Evolutionary conservation across 1,284 basidiomycete genomes (phyloP), one percentile per base, ranked within the genome.

Genomic region (Malassezia caprae): DNA sequence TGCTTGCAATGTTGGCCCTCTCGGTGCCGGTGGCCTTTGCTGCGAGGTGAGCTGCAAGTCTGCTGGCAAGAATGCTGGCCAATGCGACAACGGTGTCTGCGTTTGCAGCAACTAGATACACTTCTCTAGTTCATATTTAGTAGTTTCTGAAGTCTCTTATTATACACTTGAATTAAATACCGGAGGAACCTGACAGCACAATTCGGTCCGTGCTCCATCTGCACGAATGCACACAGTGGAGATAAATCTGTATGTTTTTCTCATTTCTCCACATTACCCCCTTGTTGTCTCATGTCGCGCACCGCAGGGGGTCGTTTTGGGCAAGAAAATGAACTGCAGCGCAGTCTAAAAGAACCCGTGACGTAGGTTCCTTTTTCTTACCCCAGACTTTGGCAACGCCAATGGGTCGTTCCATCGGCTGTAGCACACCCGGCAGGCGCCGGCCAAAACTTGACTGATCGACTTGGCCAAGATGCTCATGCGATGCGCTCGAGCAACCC

Each of bases 401-500:
- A 57, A 17, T 45, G 48, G 32, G 55, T 57, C 3, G 49, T 57
- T 7, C 55, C 55, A 2, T 26, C 44, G 4, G 50, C 44, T 4
- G 32, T 57, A 4, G n/a, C 48, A 5, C 50, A 32, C 3, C 44
- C 43, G 17, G 35, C 39, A 15, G 37, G 32, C 3, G 13, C 24
- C 15, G 45, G 32, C 8, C 43, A 41, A 26, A 43, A 43, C 34
- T 8, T 56, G 21, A 43, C 53, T 2, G 53, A 56, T 27, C 39
- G 48, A 8, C 27, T 56, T 7, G 53, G 53, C 12, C 31, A 35
- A 8, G 53, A 50, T 15, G 41, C 39, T 13, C 40, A 48, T 7
- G 41, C 53, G 19, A 56, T 48, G 39, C 53, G 53, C 34, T 56
- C 54, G 3, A 28, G 32, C 11, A 45, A 49, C n/a, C 55, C 55